Evolutionary conservation across 257 asterid species (phyloP), one percentile per base, ranked within the genome.

Genomic region (Salvia miltiorrhiza): DNA sequence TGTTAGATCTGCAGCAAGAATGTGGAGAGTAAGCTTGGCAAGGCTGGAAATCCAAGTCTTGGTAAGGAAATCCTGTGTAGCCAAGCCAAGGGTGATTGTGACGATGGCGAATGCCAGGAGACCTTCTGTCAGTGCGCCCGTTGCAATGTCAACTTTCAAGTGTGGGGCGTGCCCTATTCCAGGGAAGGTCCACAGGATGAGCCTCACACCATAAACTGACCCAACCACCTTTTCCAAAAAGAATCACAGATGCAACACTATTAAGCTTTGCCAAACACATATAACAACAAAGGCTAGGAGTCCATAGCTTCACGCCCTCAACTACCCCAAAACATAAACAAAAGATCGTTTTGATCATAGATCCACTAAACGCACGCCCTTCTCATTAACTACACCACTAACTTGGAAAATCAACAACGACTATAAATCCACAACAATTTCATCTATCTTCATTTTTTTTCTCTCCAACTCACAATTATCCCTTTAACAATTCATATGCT

Each of bases 31-130:
- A 19, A 90, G 81, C 82, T 92, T 92, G 17, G 96, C 82, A 63
- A 90, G 77, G 65, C 96, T 90, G 33, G 97, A 73, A 76, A 92
- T 92, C 98, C 98, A 92, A 21, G 90, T 92, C 67, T 88, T 90
- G 96, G 80, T 81, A 68, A 83, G 69, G 81, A 82, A 89, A 73
- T 86, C 80, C 73, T 76, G 82, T 76, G 77, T 71, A 37, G 92
- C 20, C 24, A 90, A 86, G 28, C 81, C 82, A 9, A 85, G 89
- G 49, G 90, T 82, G 77, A 90, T 83, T 1, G 67, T 63, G 45
- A 85, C 92, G 44, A 92, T 88, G 0, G 73, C 63, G 62, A 92
- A 90, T 4, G 98, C 74, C 69, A 92, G 78, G 19, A 84, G 56
- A 37, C 97, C 98, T 83, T 92, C 98, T 0, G 88, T 90, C 19